Base-by-base conservation (phyloP, 495 filamentous ascomycete genomes). In the Penicillium longicatenatum region DNA sequence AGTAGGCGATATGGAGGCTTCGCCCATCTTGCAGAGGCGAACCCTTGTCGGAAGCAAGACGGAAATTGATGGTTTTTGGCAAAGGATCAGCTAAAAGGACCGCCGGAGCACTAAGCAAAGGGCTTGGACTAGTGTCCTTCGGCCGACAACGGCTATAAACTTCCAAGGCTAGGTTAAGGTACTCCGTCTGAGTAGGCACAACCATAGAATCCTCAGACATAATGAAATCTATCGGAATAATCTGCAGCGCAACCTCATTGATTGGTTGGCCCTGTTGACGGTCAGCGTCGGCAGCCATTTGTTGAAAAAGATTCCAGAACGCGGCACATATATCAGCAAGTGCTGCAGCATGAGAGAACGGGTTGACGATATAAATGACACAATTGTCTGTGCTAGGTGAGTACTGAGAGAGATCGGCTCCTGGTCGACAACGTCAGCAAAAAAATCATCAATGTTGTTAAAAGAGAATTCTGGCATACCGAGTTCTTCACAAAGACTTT, bases 331-430 rank as follows among this genome's bases (percentile, higher is more conserved):
- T 84, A 60, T 92, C 84, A 21, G 90, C 85, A 12, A 92, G 77
- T 12, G 87, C 82, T 26, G 79, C 76, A 16, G 86, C 75, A 50
- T 83, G 75, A 6, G 83, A 75, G 39, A 91, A 89, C 0, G 87
- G 85, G 64, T 97, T 92, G 45, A 96, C 75, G 41, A 96, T 86
- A 66, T 92, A 96, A n/a, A 97, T 76, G 17, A 97, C 90, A 47
- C 89, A 84, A 54, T 90, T 93, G 43, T 79, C 75, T n/a, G 77
- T 71, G 42, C 70, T 76, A 6, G 77, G 67, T 4, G 75, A 55
- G 9, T 75, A 68, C 55, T 77, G 74, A 6, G 78, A 68, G 5
- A 88, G 65, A 31, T 75, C 65, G 26, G 62, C 63, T 24, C 75
- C 78, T 79, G 29, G 14, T 48, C 11, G 17, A 22, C n/a, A 24